phyloP scores from a whole-genome alignment of 306 rosid genomes.

The Nissolia schottii region DNA sequence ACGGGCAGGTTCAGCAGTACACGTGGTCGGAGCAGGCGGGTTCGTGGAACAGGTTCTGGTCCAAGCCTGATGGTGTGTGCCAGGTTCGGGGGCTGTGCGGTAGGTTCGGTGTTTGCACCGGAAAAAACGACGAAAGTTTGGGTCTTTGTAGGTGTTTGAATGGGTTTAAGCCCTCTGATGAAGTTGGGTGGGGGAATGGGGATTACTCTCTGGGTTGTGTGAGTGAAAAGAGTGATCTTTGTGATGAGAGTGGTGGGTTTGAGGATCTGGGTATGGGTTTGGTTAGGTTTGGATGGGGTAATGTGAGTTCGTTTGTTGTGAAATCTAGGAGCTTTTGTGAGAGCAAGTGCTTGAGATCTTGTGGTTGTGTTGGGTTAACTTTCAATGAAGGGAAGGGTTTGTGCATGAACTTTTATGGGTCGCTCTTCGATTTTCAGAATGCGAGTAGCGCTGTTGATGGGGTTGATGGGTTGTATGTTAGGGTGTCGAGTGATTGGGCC shows the following conservation, averaged over 20 bases:
- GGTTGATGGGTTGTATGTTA: conserved; percentile 32
- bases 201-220: conserved; percentile 56
- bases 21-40: conserved; percentile 50
- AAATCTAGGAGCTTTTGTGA: conserved; percentile 37
- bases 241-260: conserved; percentile 37
- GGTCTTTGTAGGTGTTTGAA: conserved; percentile 40
- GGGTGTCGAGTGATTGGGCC: conserved; percentile 27
- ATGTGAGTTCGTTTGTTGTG: not conserved
- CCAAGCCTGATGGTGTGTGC: conserved; percentile 41
- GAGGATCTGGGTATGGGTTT: conserved; percentile 35
- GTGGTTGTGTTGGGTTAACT: conserved; percentile 52
- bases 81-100: conserved; percentile 56
- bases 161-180: conserved; percentile 48
- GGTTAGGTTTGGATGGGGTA: conserved; percentile 26
- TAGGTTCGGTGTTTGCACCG: conserved; percentile 48
- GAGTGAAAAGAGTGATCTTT: not conserved
- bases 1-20: conserved; percentile 64
- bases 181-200: conserved; percentile 40
- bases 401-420: conserved; percentile 47
- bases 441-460: conserved; percentile 9
- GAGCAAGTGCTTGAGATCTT: conserved; percentile 37
- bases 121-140: not conserved
- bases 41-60: conserved; percentile 70
- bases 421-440: conserved; percentile 50
- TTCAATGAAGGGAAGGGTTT: conserved; percentile 23